Evolutionary conservation across 2,329 filamentous ascomycete species (phyloP), one percentile per base, ranked within the genome.

Genomic region (Fusarium brevicatenulatum): DNA sequence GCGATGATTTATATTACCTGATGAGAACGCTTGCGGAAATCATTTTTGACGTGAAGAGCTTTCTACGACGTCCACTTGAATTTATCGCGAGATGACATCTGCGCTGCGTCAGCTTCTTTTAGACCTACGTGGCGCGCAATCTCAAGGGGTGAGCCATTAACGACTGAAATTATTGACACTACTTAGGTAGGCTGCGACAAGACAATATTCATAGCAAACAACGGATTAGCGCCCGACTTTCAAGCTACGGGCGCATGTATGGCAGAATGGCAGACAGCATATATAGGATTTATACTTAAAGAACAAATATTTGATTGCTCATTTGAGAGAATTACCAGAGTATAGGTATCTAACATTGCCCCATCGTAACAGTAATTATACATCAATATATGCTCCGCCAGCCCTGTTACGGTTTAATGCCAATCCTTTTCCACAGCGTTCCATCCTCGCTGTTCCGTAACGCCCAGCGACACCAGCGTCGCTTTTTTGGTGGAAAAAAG

Each of bases 401-500:
- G 55, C 54, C 60, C 62, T 57, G 36, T 52, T 62, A 57, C 55
- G 43, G 46, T 55, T 42, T 40, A 60, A 50, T 55, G 44, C 39
- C 66, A 71, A 60, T 47, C 62, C 71, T 73, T 73, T 73, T 73
- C 58, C 52, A 64, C 64, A 73, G 71, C 71, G 59, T 58, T 50
- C 43, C 63, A 47, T 69, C 43, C 40, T 74, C 57, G 71, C 68
- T 74, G 60, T 66, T 72, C 59, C 64, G 46, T 68, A 80, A 80
- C 79, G 77, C 79, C 79, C 78, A 50, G 75, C 75, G 76, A 80
- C 74, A 68, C 44, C 65, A 58, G 60, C 43, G 72, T 80, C 78
- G 78, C 76, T 64, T 69, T 69, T 53, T 61, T 56, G 36, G 65
- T 66, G 40, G 50, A 54, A 34, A 53, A 60, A 60, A 54, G 32